Evolutionary conservation across 352 stramenopile genomes (phyloP).

Genomic region (Globisporangium acanthophoron): DNA sequence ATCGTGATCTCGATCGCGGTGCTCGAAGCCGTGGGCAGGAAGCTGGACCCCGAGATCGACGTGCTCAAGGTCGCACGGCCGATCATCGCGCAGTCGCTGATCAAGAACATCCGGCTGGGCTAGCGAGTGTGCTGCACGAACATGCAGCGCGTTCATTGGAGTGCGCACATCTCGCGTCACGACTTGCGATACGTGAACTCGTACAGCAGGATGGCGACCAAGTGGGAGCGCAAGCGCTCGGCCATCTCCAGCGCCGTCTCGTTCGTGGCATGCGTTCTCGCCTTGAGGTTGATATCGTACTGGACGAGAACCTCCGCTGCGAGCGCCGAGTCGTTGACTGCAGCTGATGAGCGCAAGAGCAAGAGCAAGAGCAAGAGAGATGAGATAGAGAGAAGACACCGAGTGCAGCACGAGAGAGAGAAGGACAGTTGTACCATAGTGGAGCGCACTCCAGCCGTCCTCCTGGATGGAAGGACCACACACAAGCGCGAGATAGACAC

Average conservation of each 20-base stretch:
- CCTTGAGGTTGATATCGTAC: conserved; percentile 56
- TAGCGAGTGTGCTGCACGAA: conserved; percentile 3
- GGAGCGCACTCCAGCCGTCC: conserved; percentile 68
- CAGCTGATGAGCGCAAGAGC: conserved; percentile 26
- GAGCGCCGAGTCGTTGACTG: conserved; percentile 57
- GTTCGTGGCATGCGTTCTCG: conserved; percentile 53
- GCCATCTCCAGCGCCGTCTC: conserved; percentile 78
- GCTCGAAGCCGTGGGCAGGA: conserved; percentile 88
- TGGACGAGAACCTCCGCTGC: conserved; percentile 64
- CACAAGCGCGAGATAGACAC: conserved; percentile 1
- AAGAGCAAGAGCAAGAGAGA: conserved; percentile 10
- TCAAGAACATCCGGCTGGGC: conserved; percentile 58
- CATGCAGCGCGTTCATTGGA: conserved; percentile 1
- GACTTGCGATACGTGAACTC: conserved; percentile 60
- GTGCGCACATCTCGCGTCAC: background rate
- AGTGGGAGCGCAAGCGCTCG: conserved; percentile 60
- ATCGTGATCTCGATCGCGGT: conserved; percentile 94
- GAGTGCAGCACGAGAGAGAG: background rate
- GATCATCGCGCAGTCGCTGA: conserved; percentile 90
- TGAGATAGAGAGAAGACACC: conserved; percentile 14
- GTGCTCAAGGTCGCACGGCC: conserved; percentile 86
- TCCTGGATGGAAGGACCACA: conserved; percentile 29
- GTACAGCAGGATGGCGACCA: conserved; percentile 72
- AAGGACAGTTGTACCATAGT: conserved; percentile 47
- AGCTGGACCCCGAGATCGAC: conserved; percentile 89